Conservation (phyloP, 345 rosid species). For the Pugionium cornutum region DNA sequence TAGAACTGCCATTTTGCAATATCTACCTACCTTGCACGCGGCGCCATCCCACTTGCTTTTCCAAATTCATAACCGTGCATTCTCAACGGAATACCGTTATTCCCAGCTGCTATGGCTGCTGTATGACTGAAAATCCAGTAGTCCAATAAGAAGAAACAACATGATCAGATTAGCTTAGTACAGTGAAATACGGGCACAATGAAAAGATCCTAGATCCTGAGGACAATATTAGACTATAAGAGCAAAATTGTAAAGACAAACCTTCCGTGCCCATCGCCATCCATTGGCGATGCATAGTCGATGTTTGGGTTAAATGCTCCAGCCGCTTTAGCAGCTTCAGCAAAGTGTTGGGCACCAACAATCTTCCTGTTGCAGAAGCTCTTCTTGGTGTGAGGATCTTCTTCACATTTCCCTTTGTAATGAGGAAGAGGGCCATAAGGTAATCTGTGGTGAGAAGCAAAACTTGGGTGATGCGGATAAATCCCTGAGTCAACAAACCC, state of each 20-base stretch:
- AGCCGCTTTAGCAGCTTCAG: slow-evolving; percentile 95
- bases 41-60: slow-evolving; percentile 99
- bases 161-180: neutral
- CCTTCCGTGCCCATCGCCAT: slow-evolving; percentile 99
- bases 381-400: slow-evolving; percentile 73
- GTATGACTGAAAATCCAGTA: slow-evolving; percentile 68
- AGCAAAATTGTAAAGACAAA: slow-evolving; percentile 31
- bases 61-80: slow-evolving; percentile 96
- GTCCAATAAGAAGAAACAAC: slow-evolving; percentile 12
- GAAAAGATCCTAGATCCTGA: neutral
- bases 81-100: slow-evolving; percentile 93
- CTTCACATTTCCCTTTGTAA: slow-evolving; percentile 93
- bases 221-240: too few relatives aligned
- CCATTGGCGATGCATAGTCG: slow-evolving; percentile 95
- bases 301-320: slow-evolving; percentile 81
- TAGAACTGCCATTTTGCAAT: slow-evolving; percentile 7
- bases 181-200: neutral
- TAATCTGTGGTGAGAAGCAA: slow-evolving; percentile 58
- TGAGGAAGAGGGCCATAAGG: slow-evolving; percentile 85
- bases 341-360: slow-evolving; percentile 98
- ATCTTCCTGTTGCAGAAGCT: slow-evolving; percentile 92
- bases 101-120: slow-evolving; percentile 99
- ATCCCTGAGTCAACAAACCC: slow-evolving; percentile 99
- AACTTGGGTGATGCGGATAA: slow-evolving; percentile 92
- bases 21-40: slow-evolving; percentile 84